Evolutionary conservation across 192 early-diverging fungal genomes (phyloP), one percentile per base, ranked within the genome.

Genomic region (Linnemannia schmuckeri): DNA sequence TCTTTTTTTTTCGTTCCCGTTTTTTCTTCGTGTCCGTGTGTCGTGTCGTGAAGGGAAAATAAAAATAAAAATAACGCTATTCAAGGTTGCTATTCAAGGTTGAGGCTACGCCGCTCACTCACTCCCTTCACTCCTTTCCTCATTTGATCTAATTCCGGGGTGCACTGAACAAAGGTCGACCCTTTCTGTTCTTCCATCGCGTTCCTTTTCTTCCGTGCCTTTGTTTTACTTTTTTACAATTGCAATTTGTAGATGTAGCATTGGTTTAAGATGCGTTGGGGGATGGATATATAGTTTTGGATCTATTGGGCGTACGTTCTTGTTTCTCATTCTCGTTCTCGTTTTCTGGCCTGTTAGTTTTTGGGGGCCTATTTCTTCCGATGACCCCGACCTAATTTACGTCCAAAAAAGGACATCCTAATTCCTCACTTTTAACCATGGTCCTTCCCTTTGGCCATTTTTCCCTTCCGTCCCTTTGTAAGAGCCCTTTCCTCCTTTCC

Each of bases 321-420:
- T 30, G 27, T 66, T 24, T 46, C 44, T 52, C 18, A 22, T 18
- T 52, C 49, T 52, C 5, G 15, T 52, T 52, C 49, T 52, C 17
- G 49, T 52, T 49, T 18, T 18, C 20, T 52, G 4, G 18, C 49
- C 49, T 52, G 49, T 52, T 18, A 3, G 49, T 52, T 66, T 63
- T 66, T 66, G n/a, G 61, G 49, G 47, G 61, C 76, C 76, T 66
- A 77, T 46, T 77, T 68, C 61, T 77, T 69, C 76, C 76, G 76
- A 77, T 61, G 76, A 38, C 55, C 76, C 76, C 76, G 55, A 57
- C 40, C n/a, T 42, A 22, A 72, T 72, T 72, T 72, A 12, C 40
- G n/a, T 42, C 70, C 70, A 42, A 72, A 72, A 72, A 72, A 72
- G 70, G 70, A 72, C 70, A 72, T 72, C 70, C 70, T 72, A 42